Conservation (phyloP, 164 flowering plant genomes). For the Umbellularia californica region DNA sequence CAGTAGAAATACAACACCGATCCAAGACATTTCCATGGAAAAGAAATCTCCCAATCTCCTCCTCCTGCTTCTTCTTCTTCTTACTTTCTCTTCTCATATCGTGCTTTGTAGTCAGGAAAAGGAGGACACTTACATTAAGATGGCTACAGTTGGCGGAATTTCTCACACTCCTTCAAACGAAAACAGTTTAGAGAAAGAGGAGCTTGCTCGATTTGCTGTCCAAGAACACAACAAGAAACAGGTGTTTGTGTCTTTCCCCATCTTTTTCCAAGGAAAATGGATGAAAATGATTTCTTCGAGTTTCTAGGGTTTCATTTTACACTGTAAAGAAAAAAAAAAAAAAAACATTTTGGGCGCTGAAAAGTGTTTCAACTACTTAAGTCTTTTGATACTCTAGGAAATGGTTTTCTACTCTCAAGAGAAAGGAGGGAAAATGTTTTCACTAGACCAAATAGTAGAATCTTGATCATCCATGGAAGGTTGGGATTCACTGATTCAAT, state of each 20-base stretch:
- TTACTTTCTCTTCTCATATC: not conserved
- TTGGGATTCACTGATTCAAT: not conserved
- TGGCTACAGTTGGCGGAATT: conserved; percentile 13
- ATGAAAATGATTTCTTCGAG: too few species aligned
- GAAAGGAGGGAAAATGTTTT: too few species aligned
- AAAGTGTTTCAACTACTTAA: too few species aligned
- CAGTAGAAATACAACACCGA: too few species aligned
- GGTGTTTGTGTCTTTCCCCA: conserved; percentile 16
- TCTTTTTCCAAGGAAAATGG: not conserved
- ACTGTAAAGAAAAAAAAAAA: not conserved
- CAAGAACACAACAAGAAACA: conserved; percentile 67
- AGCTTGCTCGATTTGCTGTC: conserved; percentile 55
- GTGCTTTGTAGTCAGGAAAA: not conserved
- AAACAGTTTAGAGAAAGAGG: conserved; percentile 27
- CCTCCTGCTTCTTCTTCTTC: not conserved
- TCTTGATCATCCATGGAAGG: too few species aligned
- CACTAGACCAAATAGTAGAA: too few species aligned
- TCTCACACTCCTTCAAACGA: not conserved
- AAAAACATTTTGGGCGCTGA: too few species aligned
- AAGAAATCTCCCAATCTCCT: not conserved
- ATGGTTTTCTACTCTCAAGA: too few species aligned
- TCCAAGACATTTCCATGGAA: too few species aligned
- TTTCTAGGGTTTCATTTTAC: too few species aligned
- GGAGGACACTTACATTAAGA: not conserved
- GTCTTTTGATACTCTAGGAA: too few species aligned